Evolutionary conservation across 352 stramenopile genomes (phyloP).

Genomic region (Globisporangium abappressorium): DNA sequence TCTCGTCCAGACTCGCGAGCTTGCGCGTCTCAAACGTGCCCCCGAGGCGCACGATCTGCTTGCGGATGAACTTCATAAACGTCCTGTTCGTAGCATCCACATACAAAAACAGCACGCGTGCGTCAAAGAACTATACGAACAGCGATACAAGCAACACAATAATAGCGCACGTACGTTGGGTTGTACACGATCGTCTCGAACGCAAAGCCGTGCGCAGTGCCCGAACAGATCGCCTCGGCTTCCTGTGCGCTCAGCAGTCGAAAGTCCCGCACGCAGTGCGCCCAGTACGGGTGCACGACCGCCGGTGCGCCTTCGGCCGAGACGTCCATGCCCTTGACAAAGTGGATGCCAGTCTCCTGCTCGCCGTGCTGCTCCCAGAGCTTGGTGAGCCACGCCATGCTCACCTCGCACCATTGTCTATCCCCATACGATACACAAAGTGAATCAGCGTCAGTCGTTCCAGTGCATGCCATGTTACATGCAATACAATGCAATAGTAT

Average conservation of each 20-base stretch:
- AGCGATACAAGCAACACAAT: not conserved
- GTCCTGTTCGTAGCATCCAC: slow-evolving; percentile 21
- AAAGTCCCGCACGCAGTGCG: slow-evolving; percentile 60
- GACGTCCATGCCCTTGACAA: slow-evolving; percentile 46
- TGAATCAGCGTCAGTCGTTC: too few species aligned
- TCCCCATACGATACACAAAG: not conserved
- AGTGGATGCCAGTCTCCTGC: slow-evolving; percentile 48
- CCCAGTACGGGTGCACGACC: slow-evolving; percentile 62
- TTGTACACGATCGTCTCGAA: slow-evolving; percentile 72
- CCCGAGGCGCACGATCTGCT: slow-evolving; percentile 41
- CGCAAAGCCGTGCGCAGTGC: slow-evolving; percentile 44
- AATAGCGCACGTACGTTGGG: slow-evolving; percentile 25
- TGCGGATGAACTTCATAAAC: slow-evolving; percentile 48
- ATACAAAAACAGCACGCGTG: not conserved
- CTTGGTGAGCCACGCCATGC: slow-evolving; percentile 52
- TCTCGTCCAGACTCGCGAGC: slow-evolving; percentile 30
- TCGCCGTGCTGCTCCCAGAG: slow-evolving; percentile 36
- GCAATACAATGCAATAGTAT: too few species aligned
- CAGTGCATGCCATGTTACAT: too few species aligned
- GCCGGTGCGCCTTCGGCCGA: slow-evolving; percentile 28
- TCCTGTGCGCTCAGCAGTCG: slow-evolving; percentile 41
- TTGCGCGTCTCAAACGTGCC: slow-evolving; percentile 49
- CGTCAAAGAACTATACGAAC: slow-evolving; percentile 1
- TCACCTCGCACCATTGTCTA: slow-evolving; percentile 66
- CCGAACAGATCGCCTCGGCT: slow-evolving; percentile 30